Evolutionary conservation across 495 filamentous ascomycete species (phyloP).

Genomic region (Arthonia radiata): DNA sequence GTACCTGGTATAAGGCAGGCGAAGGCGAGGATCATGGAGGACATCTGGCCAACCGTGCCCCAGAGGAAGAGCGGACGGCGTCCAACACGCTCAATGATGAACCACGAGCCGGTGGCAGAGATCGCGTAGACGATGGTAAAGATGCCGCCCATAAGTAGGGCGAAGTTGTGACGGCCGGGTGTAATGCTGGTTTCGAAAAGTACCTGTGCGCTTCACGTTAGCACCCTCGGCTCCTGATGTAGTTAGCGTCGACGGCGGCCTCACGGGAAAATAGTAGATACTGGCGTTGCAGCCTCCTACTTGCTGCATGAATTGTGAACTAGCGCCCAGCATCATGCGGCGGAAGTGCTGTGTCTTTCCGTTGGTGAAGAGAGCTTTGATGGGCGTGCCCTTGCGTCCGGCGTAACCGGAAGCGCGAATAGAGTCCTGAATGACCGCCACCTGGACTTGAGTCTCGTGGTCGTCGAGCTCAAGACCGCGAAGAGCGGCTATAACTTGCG

Average conservation of each 20-base stretch:
- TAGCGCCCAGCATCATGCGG: conserved; percentile 32
- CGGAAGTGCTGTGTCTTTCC: conserved; percentile 43
- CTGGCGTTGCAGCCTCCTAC: conserved; percentile 22
- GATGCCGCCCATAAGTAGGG: conserved; percentile 48
- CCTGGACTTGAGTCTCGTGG: conserved; percentile 28
- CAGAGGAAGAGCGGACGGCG: conserved; percentile 45
- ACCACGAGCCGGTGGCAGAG: conserved; percentile 58
- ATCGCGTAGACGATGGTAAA: conserved; percentile 62
- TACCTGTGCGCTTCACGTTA: too few species aligned
- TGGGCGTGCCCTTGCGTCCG: conserved; percentile 26
- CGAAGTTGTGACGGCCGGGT: conserved; percentile 29
- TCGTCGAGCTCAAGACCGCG: conserved; percentile 31
- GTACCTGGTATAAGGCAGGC: conserved; percentile 37
- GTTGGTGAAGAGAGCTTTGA: conserved; percentile 29
- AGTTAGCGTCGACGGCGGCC: conserved; percentile 57
- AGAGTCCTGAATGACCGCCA: conserved; percentile 36
- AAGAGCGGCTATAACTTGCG: conserved; percentile 44
- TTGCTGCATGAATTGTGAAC: conserved; percentile 56
- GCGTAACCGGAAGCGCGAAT: conserved; percentile 33
- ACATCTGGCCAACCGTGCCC: conserved; percentile 41
- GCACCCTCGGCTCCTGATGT: too few species aligned
- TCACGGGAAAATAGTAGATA: conserved; percentile 25
- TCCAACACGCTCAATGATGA: conserved; percentile 51
- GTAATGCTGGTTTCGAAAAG: conserved; percentile 43
- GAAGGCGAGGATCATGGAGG: conserved; percentile 57